Evolutionary conservation across 495 filamentous ascomycete genomes (phyloP).

Genomic region (Neurospora sp.): DNA sequence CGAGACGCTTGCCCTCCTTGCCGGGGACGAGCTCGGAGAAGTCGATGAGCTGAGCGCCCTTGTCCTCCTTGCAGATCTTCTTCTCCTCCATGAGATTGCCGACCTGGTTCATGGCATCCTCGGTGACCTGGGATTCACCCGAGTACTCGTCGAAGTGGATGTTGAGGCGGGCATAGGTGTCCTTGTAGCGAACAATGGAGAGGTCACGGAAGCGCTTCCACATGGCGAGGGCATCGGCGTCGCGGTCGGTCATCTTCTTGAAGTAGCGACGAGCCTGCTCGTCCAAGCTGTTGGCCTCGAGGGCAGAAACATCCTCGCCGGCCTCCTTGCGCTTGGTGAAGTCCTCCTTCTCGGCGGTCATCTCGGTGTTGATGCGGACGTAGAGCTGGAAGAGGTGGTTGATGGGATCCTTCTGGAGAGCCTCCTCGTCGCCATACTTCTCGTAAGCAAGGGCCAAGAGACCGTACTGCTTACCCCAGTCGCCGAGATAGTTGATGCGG

Average conservation of each 20-base stretch:
- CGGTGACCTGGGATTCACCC: slow-evolving; percentile 84
- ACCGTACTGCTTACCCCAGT: slow-evolving; percentile 61
- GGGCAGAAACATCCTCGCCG: slow-evolving; percentile 39
- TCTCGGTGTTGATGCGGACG: slow-evolving; percentile 50
- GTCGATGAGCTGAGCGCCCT: slow-evolving; percentile 84
- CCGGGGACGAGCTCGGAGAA: slow-evolving; percentile 63
- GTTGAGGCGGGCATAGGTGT: slow-evolving; percentile 44
- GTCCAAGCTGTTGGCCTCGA: slow-evolving; percentile 45
- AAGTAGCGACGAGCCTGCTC: slow-evolving; percentile 69
- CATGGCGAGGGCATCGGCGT: slow-evolving; percentile 61
- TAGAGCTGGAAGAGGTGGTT: slow-evolving; percentile 57
- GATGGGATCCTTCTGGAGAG: slow-evolving; percentile 47
- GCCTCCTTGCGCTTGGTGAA: slow-evolving; percentile 36
- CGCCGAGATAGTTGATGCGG: slow-evolving; percentile 57
- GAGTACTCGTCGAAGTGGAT: slow-evolving; percentile 92
- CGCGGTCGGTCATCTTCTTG: slow-evolving; percentile 80
- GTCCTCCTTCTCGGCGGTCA: slow-evolving; percentile 45
- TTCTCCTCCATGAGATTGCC: slow-evolving; percentile 58
- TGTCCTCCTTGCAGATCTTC: slow-evolving; percentile 67
- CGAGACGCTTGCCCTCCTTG: slow-evolving; percentile 46
- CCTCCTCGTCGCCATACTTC: slow-evolving; percentile 49
- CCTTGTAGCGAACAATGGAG: slow-evolving; percentile 75
- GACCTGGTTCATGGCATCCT: slow-evolving; percentile 66
- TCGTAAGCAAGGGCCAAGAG: slow-evolving; percentile 50
- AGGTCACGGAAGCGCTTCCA: slow-evolving; percentile 88